These are phyloP conservation scores for Ampelocalamus luodianensis DNA, from an alignment of 176 grass and related monocot species.

Conservation along the genomic window DNA sequence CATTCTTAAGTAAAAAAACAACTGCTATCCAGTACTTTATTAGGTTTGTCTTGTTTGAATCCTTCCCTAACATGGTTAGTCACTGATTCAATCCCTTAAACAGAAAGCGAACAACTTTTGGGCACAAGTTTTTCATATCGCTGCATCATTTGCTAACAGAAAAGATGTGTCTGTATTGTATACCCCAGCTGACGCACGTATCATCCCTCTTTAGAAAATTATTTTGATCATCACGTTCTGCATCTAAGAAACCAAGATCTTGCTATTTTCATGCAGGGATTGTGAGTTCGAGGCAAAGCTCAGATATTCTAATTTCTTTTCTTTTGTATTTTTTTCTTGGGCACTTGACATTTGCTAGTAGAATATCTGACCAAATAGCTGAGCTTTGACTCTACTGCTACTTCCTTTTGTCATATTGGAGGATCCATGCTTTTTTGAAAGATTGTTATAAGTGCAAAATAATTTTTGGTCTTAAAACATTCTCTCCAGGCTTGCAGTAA, in stretches of 20 bases:
- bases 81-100: not conserved
- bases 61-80: slow-evolving; percentile 16
- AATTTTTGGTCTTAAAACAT: not conserved
- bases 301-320: slow-evolving; percentile 9
- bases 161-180: slow-evolving; percentile 18
- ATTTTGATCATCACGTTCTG: not conserved
- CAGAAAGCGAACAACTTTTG: slow-evolving; percentile 14
- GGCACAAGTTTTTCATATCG: not conserved
- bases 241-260: slow-evolving; percentile 8
- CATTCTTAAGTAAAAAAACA: not conserved
- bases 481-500: slow-evolving; percentile 11
- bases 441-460: not conserved
- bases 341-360: slow-evolving; percentile 10
- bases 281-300: not conserved
- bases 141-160: slow-evolving; percentile 24
- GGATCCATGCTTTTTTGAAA: slow-evolving; percentile 20
- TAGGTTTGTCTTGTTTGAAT: slow-evolving; percentile 4
- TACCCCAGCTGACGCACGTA: not conserved
- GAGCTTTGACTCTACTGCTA: slow-evolving; percentile 18
- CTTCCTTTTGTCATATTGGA: slow-evolving; percentile 26
- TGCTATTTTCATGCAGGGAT: not conserved
- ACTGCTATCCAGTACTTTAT: not conserved
- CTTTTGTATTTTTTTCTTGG: not conserved
- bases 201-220: not conserved
- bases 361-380: slow-evolving; percentile 21